These are phyloP conservation scores for Cercospora sp. DNA, from an alignment of 2,329 filamentous ascomycete genomes.

Conservation along the genomic window DNA sequence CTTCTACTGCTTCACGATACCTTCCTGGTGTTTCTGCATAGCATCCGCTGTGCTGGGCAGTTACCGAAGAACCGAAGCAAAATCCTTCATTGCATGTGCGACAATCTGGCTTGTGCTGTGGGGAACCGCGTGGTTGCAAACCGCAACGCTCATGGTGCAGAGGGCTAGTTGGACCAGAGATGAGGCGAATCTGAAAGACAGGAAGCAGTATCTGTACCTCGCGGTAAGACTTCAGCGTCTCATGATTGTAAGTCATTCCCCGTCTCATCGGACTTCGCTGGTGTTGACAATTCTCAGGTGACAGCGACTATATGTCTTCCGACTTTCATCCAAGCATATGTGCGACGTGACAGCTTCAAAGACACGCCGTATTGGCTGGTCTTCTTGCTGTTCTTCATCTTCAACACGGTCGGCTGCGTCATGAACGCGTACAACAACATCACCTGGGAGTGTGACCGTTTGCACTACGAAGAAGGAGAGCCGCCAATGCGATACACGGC, in stretches of 20 bases:
- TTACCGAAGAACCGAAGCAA: slow-evolving; percentile 25
- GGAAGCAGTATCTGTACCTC: slow-evolving; percentile 38
- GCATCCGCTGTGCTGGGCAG: slow-evolving; percentile 32
- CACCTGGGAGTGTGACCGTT: slow-evolving; percentile 36
- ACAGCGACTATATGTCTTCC: slow-evolving; percentile 36
- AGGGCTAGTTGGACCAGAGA: slow-evolving; percentile 40
- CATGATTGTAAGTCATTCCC: slow-evolving; percentile 34
- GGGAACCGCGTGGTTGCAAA: slow-evolving; percentile 39
- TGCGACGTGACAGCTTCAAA: slow-evolving; percentile 30
- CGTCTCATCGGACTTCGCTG: no score
- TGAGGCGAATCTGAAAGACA: slow-evolving; percentile 36
- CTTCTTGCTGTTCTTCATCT: slow-evolving; percentile 40
- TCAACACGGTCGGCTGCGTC: slow-evolving; percentile 38
- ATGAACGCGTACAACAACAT: slow-evolving; percentile 44
- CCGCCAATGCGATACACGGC: slow-evolving; percentile 32
- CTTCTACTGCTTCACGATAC: slow-evolving; percentile 37
- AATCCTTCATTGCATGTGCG: slow-evolving; percentile 32
- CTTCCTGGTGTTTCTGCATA: slow-evolving; percentile 35
- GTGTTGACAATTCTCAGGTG: slow-evolving; percentile 28
- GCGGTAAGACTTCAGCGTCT: slow-evolving; percentile 37
- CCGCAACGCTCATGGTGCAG: slow-evolving; percentile 37
- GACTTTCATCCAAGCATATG: slow-evolving; percentile 39
- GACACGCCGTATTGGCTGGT: slow-evolving; percentile 40
- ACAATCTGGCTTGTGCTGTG: slow-evolving; percentile 36
- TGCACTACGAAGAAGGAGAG: slow-evolving; percentile 36